Evolutionary conservation across 768 basidiomycete species (phyloP).

Genomic region (Hebeloma cylindrosporum): DNA sequence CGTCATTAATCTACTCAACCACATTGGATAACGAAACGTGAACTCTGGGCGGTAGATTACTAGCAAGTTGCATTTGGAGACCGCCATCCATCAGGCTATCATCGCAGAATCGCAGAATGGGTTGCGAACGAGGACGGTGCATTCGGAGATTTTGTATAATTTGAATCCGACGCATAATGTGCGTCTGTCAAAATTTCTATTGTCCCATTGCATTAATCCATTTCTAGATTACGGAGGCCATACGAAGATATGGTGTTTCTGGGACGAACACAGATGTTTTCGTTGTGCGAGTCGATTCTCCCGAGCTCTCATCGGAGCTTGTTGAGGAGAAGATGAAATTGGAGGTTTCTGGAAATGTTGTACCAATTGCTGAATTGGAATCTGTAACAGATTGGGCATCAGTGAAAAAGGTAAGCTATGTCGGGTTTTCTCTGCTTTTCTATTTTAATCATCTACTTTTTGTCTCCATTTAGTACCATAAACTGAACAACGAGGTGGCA

Average conservation of each 20-base stretch:
- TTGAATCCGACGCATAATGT: conserved; percentile 90
- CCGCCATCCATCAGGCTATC: conserved; percentile 81
- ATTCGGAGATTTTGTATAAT: conserved; percentile 88
- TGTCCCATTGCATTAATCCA: background rate
- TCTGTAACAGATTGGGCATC: conserved; percentile 66
- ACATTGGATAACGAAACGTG: no score
- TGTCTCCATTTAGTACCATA: conserved; percentile 56
- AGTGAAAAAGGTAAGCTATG: conserved; percentile 65
- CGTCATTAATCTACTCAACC: conserved; percentile 30
- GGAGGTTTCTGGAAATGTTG: conserved; percentile 58
- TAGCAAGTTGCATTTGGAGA: conserved; percentile 77
- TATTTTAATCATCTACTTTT: background rate
- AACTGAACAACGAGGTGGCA: conserved; percentile 56
- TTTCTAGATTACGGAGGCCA: conserved; percentile 80
- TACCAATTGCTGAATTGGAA: conserved; percentile 43
- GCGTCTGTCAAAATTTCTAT: background rate
- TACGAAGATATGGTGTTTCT: conserved; percentile 83
- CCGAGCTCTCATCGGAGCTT: conserved; percentile 32
- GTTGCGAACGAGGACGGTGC: conserved; percentile 81
- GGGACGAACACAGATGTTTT: conserved; percentile 63
- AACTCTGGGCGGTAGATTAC: conserved; percentile 59
- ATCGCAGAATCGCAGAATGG: conserved; percentile 57
- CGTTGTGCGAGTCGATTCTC: conserved; percentile 64
- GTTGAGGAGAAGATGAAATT: conserved; percentile 54
- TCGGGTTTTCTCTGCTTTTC: background rate